Conservation (phyloP, 2,329 filamentous ascomycete species). For the Paecilomyces variotii region DNA sequence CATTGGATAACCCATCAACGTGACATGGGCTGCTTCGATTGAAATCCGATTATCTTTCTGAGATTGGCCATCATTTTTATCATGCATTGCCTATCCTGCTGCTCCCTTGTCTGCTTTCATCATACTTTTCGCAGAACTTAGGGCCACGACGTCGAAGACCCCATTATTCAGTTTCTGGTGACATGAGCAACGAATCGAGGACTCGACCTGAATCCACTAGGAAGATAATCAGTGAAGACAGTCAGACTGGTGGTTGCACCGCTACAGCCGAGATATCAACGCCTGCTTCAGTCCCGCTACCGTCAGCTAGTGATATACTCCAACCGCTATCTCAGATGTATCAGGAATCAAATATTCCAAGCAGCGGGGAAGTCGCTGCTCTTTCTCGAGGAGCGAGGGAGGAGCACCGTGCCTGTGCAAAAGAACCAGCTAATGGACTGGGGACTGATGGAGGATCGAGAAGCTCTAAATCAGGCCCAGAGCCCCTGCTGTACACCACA, state of each 20-base stretch:
- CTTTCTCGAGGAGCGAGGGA: constrained; percentile 2
- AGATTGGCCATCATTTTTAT: neutral
- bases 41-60: neutral
- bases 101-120: neutral
- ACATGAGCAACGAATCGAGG: neutral
- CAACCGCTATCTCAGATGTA: constrained; percentile 5
- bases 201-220: neutral
- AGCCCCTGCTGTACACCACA: neutral
- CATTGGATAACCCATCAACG: neutral
- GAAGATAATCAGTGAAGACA: neutral
- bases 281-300: neutral
- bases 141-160: neutral
- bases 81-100: neutral
- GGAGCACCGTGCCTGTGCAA: neutral
- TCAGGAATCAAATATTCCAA: constrained; percentile 4
- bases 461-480: neutral
- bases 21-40: neutral
- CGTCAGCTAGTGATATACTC: constrained; percentile 4
- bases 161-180: neutral
- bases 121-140: neutral
- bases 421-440: neutral
- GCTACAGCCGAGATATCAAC: neutral
- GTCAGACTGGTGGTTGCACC: neutral
- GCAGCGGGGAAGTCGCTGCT: constrained; percentile 7
- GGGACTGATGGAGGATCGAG: neutral